phyloP scores from a whole-genome alignment of 202 grass and related monocot genomes.

The Eragrostis tef region DNA sequence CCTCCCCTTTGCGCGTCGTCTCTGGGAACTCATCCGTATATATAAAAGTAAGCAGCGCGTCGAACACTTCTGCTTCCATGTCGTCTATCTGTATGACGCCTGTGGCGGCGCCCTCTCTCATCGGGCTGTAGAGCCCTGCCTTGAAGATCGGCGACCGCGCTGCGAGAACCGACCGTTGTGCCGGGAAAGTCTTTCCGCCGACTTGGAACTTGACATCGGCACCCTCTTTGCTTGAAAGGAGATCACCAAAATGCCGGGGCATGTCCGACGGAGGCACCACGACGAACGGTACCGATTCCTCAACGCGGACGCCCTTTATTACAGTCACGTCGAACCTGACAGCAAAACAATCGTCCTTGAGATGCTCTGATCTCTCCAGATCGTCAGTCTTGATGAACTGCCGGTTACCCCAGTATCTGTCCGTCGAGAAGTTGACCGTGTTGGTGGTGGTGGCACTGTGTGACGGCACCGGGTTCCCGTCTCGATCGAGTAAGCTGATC shows the following conservation, averaged over 20 bases:
- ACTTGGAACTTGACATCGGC: slow-evolving; percentile 20
- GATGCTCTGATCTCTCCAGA: too few relatives aligned
- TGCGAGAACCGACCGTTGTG: not conserved
- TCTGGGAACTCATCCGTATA: slow-evolving; percentile 3
- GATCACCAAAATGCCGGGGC: not conserved
- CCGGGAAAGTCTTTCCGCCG: not conserved
- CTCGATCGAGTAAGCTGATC: not conserved
- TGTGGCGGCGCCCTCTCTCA: not conserved
- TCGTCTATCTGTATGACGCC: not conserved
- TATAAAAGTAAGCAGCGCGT: not conserved
- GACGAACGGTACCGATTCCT: not conserved
- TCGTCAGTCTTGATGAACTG: too few relatives aligned
- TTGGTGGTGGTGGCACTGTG: too few relatives aligned
- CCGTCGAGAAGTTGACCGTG: too few relatives aligned
- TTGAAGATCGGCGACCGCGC: slow-evolving; percentile 10
- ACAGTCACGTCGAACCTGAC: not conserved
- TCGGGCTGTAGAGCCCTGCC: not conserved
- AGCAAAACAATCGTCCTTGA: too few relatives aligned
- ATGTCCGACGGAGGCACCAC: not conserved
- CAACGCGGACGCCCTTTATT: not conserved
- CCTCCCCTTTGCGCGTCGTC: not conserved
- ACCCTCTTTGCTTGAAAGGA: not conserved
- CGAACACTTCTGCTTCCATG: slow-evolving; percentile 22
- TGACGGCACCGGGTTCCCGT: not conserved
- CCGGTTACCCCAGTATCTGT: too few relatives aligned